A percentile compares a stretch with the other conserved stretches of the same genome.
Conservation (phyloP, 208 protist genomes). For the Leishmania major region DNA sequence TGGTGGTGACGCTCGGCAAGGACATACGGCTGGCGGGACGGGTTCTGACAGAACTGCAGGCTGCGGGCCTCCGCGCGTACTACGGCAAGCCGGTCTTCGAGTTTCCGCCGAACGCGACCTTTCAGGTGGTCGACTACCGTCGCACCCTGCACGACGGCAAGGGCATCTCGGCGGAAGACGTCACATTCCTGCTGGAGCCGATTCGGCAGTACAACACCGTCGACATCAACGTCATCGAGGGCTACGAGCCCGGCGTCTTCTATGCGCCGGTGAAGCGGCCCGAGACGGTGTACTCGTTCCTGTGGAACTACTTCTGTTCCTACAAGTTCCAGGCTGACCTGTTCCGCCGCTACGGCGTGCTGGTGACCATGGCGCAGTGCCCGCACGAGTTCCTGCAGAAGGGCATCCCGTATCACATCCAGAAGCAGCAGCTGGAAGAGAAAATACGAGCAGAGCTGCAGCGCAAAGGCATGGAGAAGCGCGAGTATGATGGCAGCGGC, state of each 20-base stretch:
- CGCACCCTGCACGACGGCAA: constrained; percentile 44
- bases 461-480: constrained; percentile 22
- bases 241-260: constrained; percentile 79
- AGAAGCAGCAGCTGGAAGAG: constrained; percentile 52
- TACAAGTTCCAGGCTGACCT: constrained; percentile 69
- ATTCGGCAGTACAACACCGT: constrained; percentile 41
- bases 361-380: constrained; percentile 83
- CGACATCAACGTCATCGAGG: constrained; percentile 76
- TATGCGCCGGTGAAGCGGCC: constrained; percentile 80
- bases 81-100: constrained; percentile 54
- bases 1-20: constrained; percentile 73
- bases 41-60: constrained; percentile 59
- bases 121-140: constrained; percentile 77
- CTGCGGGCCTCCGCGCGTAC: constrained; percentile 54
- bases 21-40: constrained; percentile 54
- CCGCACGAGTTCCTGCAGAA: constrained; percentile 76
- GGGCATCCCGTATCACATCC: constrained; percentile 53
- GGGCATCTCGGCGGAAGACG: constrained; percentile 68
- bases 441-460: constrained; percentile 34
- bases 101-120: constrained; percentile 75
- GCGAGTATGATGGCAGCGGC: constrained; percentile 10
- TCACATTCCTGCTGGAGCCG: constrained; percentile 59
- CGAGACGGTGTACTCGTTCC: constrained; percentile 70
- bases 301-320: constrained; percentile 83
- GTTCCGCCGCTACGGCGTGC: constrained; percentile 73